Evolutionary conservation across 106 monocot species (phyloP).

Genomic region (Acorus gramineus): DNA sequence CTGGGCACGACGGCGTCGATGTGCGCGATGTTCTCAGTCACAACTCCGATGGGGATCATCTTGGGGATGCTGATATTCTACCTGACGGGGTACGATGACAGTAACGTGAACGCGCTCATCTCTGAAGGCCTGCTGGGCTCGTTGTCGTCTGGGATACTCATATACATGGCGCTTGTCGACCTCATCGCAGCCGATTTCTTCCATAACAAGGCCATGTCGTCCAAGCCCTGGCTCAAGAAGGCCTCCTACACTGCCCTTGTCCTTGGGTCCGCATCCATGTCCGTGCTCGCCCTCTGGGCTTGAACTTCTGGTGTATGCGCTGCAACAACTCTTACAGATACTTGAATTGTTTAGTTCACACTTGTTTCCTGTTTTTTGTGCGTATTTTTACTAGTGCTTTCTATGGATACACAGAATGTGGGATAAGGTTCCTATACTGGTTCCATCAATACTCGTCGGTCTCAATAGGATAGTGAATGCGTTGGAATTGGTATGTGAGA

Average conservation of each 20-base stretch:
- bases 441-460: no score
- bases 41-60: conserved; percentile 71
- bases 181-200: conserved; percentile 86
- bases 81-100: conserved; percentile 82
- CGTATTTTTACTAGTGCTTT: no score
- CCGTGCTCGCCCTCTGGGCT: conserved; percentile 89
- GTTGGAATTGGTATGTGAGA: no score
- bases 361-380: no score
- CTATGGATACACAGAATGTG: no score
- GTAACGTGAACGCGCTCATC: conserved; percentile 68
- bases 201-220: conserved; percentile 66
- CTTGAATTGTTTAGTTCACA: not conserved
- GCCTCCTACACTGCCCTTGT: conserved; percentile 41
- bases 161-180: conserved; percentile 96
- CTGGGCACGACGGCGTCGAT: conserved; percentile 63
- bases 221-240: conserved; percentile 5
- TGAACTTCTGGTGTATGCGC: not conserved
- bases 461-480: no score
- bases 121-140: conserved; percentile 81
- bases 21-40: conserved; percentile 85
- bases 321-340: not conserved
- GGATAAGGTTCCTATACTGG: no score
- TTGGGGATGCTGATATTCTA: conserved; percentile 74
- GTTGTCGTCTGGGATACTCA: conserved; percentile 68
- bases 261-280: conserved; percentile 85